A percentile compares a stretch with the other conserved stretches of the same genome.
Evolutionary conservation across 371 early-diverging fungal genomes (phyloP).

Genomic region (Cokeromyces recurvatus): DNA sequence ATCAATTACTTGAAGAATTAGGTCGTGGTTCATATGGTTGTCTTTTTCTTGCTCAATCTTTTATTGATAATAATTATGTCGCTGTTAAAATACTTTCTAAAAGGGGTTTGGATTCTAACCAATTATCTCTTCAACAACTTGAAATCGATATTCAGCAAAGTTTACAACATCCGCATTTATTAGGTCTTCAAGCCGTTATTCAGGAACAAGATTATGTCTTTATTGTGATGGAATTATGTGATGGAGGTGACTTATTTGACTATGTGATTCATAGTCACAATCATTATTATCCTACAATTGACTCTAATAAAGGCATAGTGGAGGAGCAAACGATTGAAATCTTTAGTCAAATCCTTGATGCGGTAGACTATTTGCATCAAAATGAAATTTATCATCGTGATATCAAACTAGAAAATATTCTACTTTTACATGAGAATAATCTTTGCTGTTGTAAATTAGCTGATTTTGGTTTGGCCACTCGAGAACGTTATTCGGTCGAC

Average conservation of each 20-base stretch:
- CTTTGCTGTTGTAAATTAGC: conserved; percentile 62
- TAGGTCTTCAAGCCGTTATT: conserved; percentile 44
- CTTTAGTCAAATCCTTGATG: conserved; percentile 50
- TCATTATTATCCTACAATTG: no score
- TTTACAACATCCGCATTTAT: conserved; percentile 63
- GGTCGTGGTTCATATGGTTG: conserved; percentile 59
- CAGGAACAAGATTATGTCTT: conserved; percentile 43
- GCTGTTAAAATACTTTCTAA: conserved; percentile 74
- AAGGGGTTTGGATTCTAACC: conserved; percentile 49
- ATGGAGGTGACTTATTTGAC: conserved; percentile 58
- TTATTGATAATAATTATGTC: conserved; percentile 28
- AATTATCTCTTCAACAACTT: conserved; percentile 60
- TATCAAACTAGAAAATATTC: conserved; percentile 74
- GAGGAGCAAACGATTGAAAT: conserved; percentile 33
- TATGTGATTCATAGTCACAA: conserved; percentile 34
- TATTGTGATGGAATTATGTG: conserved; percentile 58
- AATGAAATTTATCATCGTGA: conserved; percentile 68
- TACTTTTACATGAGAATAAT: conserved; percentile 36
- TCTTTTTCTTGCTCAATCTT: conserved; percentile 47
- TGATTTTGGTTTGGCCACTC: conserved; percentile 82
- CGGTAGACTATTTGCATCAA: conserved; percentile 49
- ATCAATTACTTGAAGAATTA: conserved; percentile 47
- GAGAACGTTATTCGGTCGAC: conserved; percentile 60
- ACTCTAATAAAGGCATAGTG: conserved; percentile 23
- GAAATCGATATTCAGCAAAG: conserved; percentile 70